Evolutionary conservation across 2,329 filamentous ascomycete genomes (phyloP).

Genomic region (Furcasterigmium furcatum): DNA sequence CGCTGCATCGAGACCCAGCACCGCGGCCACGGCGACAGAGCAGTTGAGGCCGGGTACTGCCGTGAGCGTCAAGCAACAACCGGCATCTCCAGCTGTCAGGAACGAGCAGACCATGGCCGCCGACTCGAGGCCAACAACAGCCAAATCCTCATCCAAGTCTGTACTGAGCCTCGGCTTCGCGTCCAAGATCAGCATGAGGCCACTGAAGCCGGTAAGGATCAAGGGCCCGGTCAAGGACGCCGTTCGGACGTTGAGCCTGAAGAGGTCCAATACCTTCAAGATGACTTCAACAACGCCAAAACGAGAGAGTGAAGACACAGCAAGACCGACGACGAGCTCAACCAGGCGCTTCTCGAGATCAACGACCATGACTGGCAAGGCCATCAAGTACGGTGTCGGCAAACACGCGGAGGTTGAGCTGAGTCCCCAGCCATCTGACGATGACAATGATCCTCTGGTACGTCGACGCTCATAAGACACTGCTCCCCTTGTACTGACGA

Average conservation of each 20-base stretch:
- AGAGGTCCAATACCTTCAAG: not conserved
- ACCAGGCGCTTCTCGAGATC: slow-evolving; percentile 30
- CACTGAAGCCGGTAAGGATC: slow-evolving; percentile 1
- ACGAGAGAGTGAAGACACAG: not conserved
- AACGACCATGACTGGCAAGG: slow-evolving; percentile 23
- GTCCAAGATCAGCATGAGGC: slow-evolving; percentile 1
- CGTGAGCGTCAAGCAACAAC: not conserved
- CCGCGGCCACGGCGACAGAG: not conserved
- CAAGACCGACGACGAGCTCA: slow-evolving; percentile 25
- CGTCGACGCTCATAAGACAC: slow-evolving; percentile 11
- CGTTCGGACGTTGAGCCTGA: not conserved
- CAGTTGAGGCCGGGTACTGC: not conserved
- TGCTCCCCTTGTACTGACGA: too few relatives aligned
- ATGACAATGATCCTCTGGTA: slow-evolving; percentile 51
- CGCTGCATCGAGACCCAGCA: not conserved
- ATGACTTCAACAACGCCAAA: not conserved
- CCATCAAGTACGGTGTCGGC: slow-evolving; percentile 45
- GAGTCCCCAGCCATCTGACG: slow-evolving; percentile 53
- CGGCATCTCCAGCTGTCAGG: too few relatives aligned
- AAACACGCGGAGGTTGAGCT: slow-evolving; percentile 40
- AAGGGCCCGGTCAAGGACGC: not conserved
- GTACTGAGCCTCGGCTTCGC: not conserved
- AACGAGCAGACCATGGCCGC: too few relatives aligned
- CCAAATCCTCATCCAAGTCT: not conserved
- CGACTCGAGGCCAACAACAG: not conserved